Evolutionary conservation across 306 rosid species (phyloP).

Genomic region (Arachis stenosperma): DNA sequence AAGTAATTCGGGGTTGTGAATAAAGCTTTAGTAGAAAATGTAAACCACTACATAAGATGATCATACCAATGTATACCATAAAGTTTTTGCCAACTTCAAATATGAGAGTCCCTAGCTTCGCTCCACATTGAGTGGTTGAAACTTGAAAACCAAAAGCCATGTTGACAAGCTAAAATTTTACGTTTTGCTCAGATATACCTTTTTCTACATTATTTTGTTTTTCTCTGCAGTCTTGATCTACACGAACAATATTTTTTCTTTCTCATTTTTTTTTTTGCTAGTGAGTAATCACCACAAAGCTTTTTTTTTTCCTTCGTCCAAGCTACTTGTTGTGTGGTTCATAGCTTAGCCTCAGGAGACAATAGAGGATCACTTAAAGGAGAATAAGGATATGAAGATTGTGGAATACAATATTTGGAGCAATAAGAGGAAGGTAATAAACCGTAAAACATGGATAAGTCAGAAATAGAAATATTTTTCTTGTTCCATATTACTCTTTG

Average conservation of each 20-base stretch:
- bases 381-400: constrained; percentile 38
- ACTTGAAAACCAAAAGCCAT: constrained; percentile 21
- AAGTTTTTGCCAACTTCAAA: constrained; percentile 44
- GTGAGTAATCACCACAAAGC: constrained; percentile 30
- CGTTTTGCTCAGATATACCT: not conserved
- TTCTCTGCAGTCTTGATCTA: constrained; percentile 17
- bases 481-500: constrained; percentile 21
- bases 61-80: constrained; percentile 57
- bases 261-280: constrained; percentile 18
- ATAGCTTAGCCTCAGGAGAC: constrained; percentile 64
- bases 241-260: constrained; percentile 4
- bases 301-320: not conserved
- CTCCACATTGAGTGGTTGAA: constrained; percentile 39
- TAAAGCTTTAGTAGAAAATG: constrained; percentile 63
- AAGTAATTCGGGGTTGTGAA: constrained; percentile 73
- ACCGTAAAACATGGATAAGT: constrained; percentile 42
- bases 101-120: constrained; percentile 42
- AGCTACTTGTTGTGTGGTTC: constrained; percentile 51
- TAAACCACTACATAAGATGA: constrained; percentile 56
- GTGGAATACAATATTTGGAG: constrained; percentile 17
- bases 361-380: constrained; percentile 55
- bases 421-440: not conserved
- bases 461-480: constrained; percentile 28
- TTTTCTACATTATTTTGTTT: constrained; percentile 5
- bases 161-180: not conserved